Conservation (phyloP, 2,329 filamentous ascomycete species). For the Aspergillus sp. region DNA sequence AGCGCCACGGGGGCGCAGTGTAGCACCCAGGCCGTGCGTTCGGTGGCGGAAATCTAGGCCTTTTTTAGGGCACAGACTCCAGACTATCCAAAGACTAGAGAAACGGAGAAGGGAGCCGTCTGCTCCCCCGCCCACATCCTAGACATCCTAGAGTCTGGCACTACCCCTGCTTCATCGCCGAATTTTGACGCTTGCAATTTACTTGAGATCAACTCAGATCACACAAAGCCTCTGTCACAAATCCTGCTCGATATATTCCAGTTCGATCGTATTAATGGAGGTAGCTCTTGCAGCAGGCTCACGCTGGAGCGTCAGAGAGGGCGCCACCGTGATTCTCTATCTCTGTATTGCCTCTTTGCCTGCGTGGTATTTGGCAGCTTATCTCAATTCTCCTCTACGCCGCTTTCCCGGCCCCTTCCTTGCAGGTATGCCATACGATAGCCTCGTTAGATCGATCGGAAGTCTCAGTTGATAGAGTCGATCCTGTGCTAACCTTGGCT, state of each 20-base stretch:
- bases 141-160: too few relatives aligned
- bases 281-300: neutral
- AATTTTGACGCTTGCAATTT: too few relatives aligned
- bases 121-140: too few relatives aligned
- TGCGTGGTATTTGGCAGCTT: conserved; percentile 18
- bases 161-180: too few relatives aligned
- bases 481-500: neutral
- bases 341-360: neutral
- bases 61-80: too few relatives aligned
- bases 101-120: too few relatives aligned
- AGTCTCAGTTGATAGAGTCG: neutral
- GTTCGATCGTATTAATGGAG: neutral
- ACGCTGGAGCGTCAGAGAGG: neutral
- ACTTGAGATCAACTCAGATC: too few relatives aligned
- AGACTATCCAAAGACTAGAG: too few relatives aligned
- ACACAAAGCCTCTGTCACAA: neutral
- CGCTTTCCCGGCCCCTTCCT: conserved; percentile 21
- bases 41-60: neutral
- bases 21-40: neutral
- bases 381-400: conserved; percentile 18
- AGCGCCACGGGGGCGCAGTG: neutral
- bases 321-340: neutral
- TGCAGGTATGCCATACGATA: conserved; percentile 14
- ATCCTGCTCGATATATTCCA: neutral
- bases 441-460: neutral